These are phyloP conservation scores for Solanum virginianum DNA, from an alignment of 257 asterid species.

Conservation along the genomic window DNA sequence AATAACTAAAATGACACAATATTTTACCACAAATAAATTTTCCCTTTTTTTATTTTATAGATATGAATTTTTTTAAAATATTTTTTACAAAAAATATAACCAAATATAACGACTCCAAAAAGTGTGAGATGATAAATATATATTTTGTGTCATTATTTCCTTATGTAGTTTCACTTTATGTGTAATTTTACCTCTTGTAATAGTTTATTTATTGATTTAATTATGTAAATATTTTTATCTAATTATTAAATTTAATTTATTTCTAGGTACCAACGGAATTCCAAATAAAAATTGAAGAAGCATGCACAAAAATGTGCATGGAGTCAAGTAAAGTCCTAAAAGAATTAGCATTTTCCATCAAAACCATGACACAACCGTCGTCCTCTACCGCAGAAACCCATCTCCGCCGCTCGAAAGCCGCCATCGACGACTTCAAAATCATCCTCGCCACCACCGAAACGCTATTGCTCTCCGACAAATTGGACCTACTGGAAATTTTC, in stretches of 20 bases:
- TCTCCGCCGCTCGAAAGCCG: conserved; percentile 12
- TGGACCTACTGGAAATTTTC: conserved; percentile 22
- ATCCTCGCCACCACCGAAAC: conserved; percentile 7
- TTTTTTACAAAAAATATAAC: not conserved
- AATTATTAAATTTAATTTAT: not conserved
- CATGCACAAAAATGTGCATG: conserved; percentile 33
- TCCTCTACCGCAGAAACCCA: conserved; percentile 10
- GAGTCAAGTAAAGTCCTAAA: conserved; percentile 36
- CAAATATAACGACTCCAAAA: not conserved
- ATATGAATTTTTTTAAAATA: too few relatives aligned
- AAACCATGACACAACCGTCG: conserved; percentile 20
- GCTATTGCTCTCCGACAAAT: not conserved
- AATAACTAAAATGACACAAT: too few relatives aligned
- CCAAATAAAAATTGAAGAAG: conserved; percentile 12
- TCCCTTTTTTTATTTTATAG: too few relatives aligned
- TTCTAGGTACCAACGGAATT: conserved; percentile 28
- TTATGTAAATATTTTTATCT: not conserved
- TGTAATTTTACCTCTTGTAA: not conserved
- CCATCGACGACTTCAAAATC: conserved; percentile 18
- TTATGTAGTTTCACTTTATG: not conserved
- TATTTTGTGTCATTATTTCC: not conserved
- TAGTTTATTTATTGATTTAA: not conserved
- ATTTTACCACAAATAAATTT: too few relatives aligned
- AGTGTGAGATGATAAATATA: too few relatives aligned
- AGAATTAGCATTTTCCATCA: conserved; percentile 34